Conservation (phyloP, 129 eudicot species). For the Escallonia rubra region DNA sequence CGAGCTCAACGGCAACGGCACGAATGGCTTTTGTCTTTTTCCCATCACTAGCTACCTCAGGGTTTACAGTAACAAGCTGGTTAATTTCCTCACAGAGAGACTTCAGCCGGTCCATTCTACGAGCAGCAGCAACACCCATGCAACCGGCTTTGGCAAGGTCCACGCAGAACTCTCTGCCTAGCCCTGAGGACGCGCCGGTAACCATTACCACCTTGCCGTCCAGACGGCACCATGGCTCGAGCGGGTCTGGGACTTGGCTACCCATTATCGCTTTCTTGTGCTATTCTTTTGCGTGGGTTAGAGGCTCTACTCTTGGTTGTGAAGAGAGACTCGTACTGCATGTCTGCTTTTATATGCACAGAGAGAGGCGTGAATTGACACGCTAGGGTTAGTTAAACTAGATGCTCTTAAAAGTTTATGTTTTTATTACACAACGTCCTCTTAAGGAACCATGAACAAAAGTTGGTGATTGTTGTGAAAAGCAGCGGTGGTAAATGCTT, state of each 20-base stretch:
- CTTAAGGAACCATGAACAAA: no score
- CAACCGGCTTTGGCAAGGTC: conserved; percentile 39
- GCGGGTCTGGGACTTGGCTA: not conserved
- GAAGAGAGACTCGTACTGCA: no score
- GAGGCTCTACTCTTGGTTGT: no score
- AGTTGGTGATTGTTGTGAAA: no score
- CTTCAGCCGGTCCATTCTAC: conserved; percentile 30
- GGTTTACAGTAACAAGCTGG: not conserved
- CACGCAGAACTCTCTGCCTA: conserved; percentile 34
- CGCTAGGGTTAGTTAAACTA: no score
- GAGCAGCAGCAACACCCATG: conserved; percentile 30
- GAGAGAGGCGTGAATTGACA: no score
- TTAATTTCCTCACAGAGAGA: conserved; percentile 32
- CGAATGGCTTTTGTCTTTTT: conserved; percentile 5
- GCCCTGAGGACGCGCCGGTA: conserved; percentile 38
- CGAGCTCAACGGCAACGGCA: conserved; percentile 40
- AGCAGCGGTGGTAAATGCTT: no score
- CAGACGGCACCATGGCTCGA: conserved; percentile 17
- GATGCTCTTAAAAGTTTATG: no score
- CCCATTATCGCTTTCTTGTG: not conserved
- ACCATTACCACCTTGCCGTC: conserved; percentile 36
- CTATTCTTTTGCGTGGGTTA: no score
- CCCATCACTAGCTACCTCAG: not conserved
- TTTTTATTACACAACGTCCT: no score
- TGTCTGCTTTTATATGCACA: no score